A percentile compares a stretch with the other conserved stretches of the same genome.
These are phyloP conservation scores for Leccinum arenicola DNA, from an alignment of 768 basidiomycete genomes.

Conservation along the genomic window DNA sequence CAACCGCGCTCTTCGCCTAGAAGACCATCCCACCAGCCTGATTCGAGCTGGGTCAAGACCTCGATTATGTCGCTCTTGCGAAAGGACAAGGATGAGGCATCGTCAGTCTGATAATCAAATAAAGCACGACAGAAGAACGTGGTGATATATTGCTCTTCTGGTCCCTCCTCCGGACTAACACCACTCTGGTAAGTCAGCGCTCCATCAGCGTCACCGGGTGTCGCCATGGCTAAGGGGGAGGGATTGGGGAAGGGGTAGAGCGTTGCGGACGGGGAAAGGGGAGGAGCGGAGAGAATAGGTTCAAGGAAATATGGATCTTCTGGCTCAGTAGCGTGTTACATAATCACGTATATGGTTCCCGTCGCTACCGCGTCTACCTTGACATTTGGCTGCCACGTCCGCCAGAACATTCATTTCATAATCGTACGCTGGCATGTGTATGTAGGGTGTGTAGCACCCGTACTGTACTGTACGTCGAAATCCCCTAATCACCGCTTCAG, in stretches of 20 bases:
- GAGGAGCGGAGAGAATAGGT: constrained; percentile 5
- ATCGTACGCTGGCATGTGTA: neutral
- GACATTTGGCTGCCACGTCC: constrained; percentile 5
- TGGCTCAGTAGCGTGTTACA: constrained; percentile 17
- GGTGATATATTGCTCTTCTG: constrained; percentile 58
- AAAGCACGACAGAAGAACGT: constrained; percentile 88
- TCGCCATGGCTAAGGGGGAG: constrained; percentile 10
- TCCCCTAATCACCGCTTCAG: constrained; percentile 47
- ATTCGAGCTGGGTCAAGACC: constrained; percentile 85
- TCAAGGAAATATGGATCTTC: constrained; percentile 12
- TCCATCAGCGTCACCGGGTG: constrained; percentile 23
- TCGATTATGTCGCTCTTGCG: constrained; percentile 87
- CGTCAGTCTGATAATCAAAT: constrained; percentile 88
- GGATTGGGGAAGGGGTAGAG: neutral
- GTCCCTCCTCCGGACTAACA: constrained; percentile 27
- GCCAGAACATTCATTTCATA: constrained; percentile 11
- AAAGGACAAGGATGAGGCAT: constrained; percentile 88
- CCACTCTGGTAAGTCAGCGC: constrained; percentile 19
- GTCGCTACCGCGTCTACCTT: constrained; percentile 13
- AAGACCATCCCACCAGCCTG: constrained; percentile 98
- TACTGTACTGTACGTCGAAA: neutral
- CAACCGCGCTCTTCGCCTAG: constrained; percentile 88
- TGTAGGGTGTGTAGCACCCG: neutral
- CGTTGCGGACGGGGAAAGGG: constrained; percentile 12
- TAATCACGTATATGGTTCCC: constrained; percentile 20